phyloP scores from a whole-genome alignment of 495 filamentous ascomycete species.

The Aspergillus carlsbadensis region DNA sequence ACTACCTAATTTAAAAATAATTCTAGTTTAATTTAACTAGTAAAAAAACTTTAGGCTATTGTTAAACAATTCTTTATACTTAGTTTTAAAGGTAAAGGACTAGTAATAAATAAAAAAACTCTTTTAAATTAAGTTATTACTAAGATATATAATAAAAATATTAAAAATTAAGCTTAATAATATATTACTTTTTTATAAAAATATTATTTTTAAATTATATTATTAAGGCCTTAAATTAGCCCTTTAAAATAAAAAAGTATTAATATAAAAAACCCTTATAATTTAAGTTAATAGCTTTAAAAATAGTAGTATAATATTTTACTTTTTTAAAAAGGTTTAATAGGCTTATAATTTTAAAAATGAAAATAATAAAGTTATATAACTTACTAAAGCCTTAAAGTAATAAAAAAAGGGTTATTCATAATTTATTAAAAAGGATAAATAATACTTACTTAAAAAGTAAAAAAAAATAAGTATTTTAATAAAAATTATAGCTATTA shows the following conservation, averaged over 20 bases:
- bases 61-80: background rate
- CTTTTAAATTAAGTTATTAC: background rate
- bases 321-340: background rate
- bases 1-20: too few species aligned
- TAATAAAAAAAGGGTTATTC: background rate
- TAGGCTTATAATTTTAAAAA: background rate
- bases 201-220: background rate
- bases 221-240: background rate
- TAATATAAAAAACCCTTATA: background rate
- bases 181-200: background rate
- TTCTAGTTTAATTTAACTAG: too few species aligned
- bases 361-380: background rate
- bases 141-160: background rate
- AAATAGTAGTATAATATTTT: conserved; percentile 1
- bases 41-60: too few species aligned
- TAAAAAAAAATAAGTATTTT: background rate
- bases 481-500: background rate
- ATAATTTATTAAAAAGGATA: background rate
- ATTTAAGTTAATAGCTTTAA: background rate
- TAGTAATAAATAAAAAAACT: conserved; percentile 4
- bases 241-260: background rate
- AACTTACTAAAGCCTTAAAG: background rate
- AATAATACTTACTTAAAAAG: background rate
- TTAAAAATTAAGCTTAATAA: background rate
- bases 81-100: background rate